Evolutionary conservation across 179 eudicot genomes (phyloP), one percentile per base, ranked within the genome.

Genomic region (Camellia oleifera): DNA sequence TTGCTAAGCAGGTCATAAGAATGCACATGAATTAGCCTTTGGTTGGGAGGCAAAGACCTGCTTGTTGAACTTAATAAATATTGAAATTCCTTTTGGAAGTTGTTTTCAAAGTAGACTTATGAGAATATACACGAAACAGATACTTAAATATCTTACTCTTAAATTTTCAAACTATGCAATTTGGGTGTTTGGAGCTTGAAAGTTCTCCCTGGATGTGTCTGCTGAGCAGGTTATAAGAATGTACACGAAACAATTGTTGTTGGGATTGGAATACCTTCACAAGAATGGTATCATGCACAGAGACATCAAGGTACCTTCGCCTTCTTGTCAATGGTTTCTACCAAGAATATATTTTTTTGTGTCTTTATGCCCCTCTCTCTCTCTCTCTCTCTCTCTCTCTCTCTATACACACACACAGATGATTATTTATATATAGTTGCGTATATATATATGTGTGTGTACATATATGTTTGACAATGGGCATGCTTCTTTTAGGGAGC

Each of bases 231-330:
- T 93, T 64, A 81, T 93, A 75, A 86, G 97, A 87, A 92, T 80
- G 92, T 93, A 93, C 53, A 92, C 98, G 44, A 92, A 90, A 74
- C 94, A 93, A 67, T 82, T 93, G 86, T 82, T 93, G 32, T 66
- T 87, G 71, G 98, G 98, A 58, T 79, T 93, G 79, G 94, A 93
- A 79, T 93, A 92, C 82, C 89, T 92, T 75, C 97, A 93, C 82
- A 90, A 80, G 82, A 89, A 92, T 58, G 98, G 92, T 66, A 93
- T 93, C 3, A 93, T 93, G 94, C 98, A 93, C 82, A 89, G 97
- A 80, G 97, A 92, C 81, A 93, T 93, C 70, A 93, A 93, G 92
- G 98, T 93, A 81, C 53, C 53, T 75, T 70, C 20, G 32, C 20
- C 13, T 11, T 48, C 5, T 48, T 48, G 52, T 7, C 5, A 7